phyloP scores from a whole-genome alignment of 352 stramenopile species.

The Thalassiosira exigua region DNA sequence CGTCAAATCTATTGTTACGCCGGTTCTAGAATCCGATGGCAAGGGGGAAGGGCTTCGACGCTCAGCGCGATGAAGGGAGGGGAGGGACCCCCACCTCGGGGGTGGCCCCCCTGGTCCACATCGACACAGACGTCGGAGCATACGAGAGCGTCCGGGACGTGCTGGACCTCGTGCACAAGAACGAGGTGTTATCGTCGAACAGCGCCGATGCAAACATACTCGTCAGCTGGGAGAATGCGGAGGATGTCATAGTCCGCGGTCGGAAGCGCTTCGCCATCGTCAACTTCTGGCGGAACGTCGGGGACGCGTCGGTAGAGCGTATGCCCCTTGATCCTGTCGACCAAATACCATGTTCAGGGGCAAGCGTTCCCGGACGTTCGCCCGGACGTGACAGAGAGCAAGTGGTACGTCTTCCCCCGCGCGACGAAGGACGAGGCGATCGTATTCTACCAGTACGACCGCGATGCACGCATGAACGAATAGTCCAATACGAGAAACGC shows the following conservation, averaged over 20 bases:
- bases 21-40: slow-evolving; percentile 74
- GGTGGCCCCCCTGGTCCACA: slow-evolving; percentile 63
- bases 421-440: slow-evolving; percentile 58
- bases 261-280: slow-evolving; percentile 66
- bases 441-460: slow-evolving; percentile 75
- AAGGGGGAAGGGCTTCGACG: slow-evolving; percentile 48
- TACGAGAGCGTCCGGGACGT: slow-evolving; percentile 54
- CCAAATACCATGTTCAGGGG: slow-evolving; percentile 41
- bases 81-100: slow-evolving; percentile 31
- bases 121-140: slow-evolving; percentile 71
- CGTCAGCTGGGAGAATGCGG: slow-evolving; percentile 23
- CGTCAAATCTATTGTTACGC: slow-evolving; percentile 17
- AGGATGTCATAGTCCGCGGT: slow-evolving; percentile 19
- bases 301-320: slow-evolving; percentile 19
- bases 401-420: slow-evolving; percentile 69
- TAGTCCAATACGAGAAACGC: too few species aligned
- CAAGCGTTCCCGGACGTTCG: slow-evolving; percentile 27
- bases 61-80: slow-evolving; percentile 2
- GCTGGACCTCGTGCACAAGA: slow-evolving; percentile 61
- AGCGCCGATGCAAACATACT: not conserved
- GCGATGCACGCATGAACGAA: too few species aligned
- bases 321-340: slow-evolving; percentile 55
- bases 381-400: slow-evolving; percentile 43
- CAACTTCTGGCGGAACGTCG: slow-evolving; percentile 67
- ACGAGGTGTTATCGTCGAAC: slow-evolving; percentile 35